A percentile compares a stretch with the other conserved stretches of the same genome.
Conservation (phyloP, 768 basidiomycete genomes). For the Serpula lacrymans region DNA sequence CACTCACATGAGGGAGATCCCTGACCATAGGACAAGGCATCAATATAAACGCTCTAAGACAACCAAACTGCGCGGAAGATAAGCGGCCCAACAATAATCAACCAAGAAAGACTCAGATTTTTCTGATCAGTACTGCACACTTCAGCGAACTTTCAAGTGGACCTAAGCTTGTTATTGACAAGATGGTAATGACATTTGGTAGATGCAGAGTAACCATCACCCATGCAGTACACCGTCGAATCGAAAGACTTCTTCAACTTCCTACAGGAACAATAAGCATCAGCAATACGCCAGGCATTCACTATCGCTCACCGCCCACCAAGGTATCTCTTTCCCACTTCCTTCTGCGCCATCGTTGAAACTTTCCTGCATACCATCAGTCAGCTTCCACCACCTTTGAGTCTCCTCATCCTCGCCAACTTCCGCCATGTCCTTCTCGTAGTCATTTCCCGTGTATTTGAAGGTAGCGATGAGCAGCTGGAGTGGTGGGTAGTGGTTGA, state of each 20-base stretch:
- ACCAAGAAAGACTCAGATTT: no score
- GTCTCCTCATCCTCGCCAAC: constrained; percentile 67
- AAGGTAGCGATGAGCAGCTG: constrained; percentile 75
- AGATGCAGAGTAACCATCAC: no score
- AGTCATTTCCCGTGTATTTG: constrained; percentile 69
- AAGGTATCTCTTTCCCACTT: constrained; percentile 64
- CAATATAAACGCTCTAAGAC: no score
- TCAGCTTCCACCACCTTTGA: constrained; percentile 74
- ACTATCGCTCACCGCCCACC: constrained; percentile 55
- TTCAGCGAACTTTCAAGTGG: no score
- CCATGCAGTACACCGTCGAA: constrained; percentile 56
- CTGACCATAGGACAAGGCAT: no score
- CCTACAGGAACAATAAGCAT: constrained; percentile 28
- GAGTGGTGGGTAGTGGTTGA: constrained; percentile 61
- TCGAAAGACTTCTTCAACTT: constrained; percentile 66
- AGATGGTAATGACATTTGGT: no score
- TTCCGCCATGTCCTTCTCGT: constrained; percentile 59
- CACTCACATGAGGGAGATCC: no score
- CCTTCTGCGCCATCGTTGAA: constrained; percentile 68
- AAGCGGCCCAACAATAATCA: no score
- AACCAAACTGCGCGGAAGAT: no score
- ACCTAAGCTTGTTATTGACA: no score
- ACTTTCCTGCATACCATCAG: constrained; percentile 76
- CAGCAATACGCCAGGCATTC: background rate
- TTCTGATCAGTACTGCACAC: no score